These are phyloP conservation scores for Crepidotus variabilis DNA, from an alignment of 768 basidiomycete species.

Conservation along the genomic window DNA sequence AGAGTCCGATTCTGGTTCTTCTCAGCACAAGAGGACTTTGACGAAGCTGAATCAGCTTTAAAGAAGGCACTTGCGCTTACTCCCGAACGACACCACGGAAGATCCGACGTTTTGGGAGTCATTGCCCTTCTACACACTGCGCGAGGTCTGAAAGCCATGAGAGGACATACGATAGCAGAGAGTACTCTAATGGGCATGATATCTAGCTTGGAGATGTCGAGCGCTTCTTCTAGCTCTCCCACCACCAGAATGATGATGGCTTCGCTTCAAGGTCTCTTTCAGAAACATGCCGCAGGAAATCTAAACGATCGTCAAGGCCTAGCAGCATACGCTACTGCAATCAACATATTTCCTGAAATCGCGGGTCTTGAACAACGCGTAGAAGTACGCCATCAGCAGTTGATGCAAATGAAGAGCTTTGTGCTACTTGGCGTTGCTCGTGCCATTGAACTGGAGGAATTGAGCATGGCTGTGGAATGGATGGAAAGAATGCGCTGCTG, in stretches of 20 bases:
- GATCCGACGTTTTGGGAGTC: no score
- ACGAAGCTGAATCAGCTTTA: no score
- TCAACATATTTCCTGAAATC: conserved; percentile 12
- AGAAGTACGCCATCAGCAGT: conserved; percentile 5
- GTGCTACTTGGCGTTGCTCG: conserved; percentile 2
- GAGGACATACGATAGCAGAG: no score
- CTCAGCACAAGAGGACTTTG: no score
- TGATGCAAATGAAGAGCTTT: conserved; percentile 1
- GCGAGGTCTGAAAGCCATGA: no score
- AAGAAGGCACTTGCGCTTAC: no score
- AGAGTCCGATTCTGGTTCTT: no score
- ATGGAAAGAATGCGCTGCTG: conserved; percentile 24
- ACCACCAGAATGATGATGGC: not conserved
- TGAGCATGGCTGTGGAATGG: conserved; percentile 19
- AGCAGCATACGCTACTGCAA: not conserved
- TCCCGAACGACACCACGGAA: no score
- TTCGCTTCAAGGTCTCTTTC: not conserved
- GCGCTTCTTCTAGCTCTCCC: no score
- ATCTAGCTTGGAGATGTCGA: no score
- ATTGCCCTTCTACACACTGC: no score
- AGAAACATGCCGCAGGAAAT: not conserved
- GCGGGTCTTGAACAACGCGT: conserved; percentile 15
- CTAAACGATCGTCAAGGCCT: not conserved
- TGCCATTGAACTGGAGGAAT: conserved; percentile 11
- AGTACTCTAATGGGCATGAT: no score